These are phyloP conservation scores for Phaeosphaeriaceae sp. DNA, from an alignment of 2,329 filamentous ascomycete genomes.

Conservation along the genomic window DNA sequence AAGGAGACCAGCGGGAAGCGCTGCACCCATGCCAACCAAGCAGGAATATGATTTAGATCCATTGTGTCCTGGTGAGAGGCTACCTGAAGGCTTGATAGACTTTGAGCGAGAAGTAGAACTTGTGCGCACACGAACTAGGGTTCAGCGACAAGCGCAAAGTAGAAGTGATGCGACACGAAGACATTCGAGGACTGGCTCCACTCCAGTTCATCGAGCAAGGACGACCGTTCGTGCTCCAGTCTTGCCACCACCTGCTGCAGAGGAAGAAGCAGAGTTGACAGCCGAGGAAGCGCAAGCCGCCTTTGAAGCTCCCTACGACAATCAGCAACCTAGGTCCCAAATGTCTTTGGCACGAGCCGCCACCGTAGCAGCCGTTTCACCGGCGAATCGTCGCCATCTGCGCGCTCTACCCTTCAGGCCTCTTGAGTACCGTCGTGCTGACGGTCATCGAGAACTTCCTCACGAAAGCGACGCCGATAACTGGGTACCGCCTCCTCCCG, in stretches of 20 bases:
- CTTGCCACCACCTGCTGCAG: conserved; percentile 24
- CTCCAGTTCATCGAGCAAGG: conserved; percentile 37
- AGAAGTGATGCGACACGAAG: conserved; percentile 28
- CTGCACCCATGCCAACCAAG: conserved; percentile 33
- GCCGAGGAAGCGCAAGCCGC: conserved; percentile 44
- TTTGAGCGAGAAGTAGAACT: conserved; percentile 51
- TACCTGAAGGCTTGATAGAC: conserved; percentile 49
- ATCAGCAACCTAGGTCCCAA: conserved; percentile 49
- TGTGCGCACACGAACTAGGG: conserved; percentile 47
- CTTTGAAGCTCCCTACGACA: conserved; percentile 50
- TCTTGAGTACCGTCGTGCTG: conserved; percentile 70
- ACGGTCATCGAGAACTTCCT: conserved; percentile 74
- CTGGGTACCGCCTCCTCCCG: conserved; percentile 85
- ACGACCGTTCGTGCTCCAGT: conserved; percentile 31
- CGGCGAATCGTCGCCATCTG: conserved; percentile 72
- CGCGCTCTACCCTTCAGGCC: conserved; percentile 60
- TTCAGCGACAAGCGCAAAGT: conserved; percentile 44
- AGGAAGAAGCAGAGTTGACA: conserved; percentile 41
- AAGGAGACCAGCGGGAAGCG: conserved; percentile 26
- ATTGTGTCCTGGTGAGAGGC: conserved; percentile 44
- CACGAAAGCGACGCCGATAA: conserved; percentile 89
- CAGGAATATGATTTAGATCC: conserved; percentile 47
- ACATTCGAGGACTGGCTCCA: conserved; percentile 33
- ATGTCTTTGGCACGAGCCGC: conserved; percentile 52
- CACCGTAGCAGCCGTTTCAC: conserved; percentile 66